Evolutionary conservation across 352 stramenopile genomes (phyloP).

Genomic region (Phytophthora parvispora): DNA sequence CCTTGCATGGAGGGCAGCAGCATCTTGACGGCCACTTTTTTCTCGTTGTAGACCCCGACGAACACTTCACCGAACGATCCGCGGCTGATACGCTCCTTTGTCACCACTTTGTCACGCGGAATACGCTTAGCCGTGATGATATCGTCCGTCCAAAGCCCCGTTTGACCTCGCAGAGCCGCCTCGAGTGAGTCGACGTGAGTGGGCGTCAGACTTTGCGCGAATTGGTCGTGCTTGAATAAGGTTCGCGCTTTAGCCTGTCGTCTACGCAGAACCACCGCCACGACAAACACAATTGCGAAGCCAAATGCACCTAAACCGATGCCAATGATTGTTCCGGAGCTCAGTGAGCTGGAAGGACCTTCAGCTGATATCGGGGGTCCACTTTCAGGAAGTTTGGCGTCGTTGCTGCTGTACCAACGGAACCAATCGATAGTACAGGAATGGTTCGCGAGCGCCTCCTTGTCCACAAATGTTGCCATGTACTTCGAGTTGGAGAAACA

Average conservation of each 20-base stretch:
- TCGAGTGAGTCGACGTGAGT: constrained; percentile 22
- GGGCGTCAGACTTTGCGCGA: constrained; percentile 21
- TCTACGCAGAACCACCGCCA: constrained; percentile 10
- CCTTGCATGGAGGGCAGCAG: constrained; percentile 32
- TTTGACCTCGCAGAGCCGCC: constrained; percentile 25
- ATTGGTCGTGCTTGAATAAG: constrained; percentile 16
- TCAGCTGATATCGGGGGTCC: background rate
- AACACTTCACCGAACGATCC: constrained; percentile 52
- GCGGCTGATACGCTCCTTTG: constrained; percentile 34
- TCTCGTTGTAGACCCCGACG: constrained; percentile 33
- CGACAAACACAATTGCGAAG: constrained; percentile 15
- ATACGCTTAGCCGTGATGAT: constrained; percentile 53
- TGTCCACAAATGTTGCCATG: constrained; percentile 19
- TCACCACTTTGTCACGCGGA: constrained; percentile 43
- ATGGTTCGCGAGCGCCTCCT: constrained; percentile 17
- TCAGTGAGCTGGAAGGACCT: background rate
- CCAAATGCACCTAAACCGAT: constrained; percentile 21
- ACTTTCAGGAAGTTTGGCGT: constrained; percentile 12
- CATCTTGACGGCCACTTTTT: constrained; percentile 51
- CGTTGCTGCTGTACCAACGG: constrained; percentile 34
- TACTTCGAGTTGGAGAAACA: constrained; percentile 27
- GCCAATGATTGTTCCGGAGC: constrained; percentile 21
- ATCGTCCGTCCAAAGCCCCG: constrained; percentile 44
- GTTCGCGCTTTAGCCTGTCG: constrained; percentile 9
- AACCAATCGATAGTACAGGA: constrained; percentile 28